Evolutionary conservation across 192 early-diverging fungal species (phyloP).

Genomic region (Linnemannia zychae): DNA sequence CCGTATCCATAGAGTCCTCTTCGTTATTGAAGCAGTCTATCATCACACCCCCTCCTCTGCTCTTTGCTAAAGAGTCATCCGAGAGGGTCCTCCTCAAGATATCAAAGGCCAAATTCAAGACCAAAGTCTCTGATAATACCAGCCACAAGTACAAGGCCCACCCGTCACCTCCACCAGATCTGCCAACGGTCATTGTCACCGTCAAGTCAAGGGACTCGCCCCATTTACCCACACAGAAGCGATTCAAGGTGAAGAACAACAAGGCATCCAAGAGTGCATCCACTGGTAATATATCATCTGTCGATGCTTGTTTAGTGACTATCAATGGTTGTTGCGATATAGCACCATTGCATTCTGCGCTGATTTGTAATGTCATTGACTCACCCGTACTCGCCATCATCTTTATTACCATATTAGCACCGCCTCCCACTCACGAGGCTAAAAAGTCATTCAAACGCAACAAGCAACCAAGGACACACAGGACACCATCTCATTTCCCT

Average conservation of each 20-base stretch:
- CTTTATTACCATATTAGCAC: background rate
- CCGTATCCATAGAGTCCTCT: background rate
- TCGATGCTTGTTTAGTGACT: background rate
- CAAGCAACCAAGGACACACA: conserved; percentile 6
- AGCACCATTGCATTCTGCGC: background rate
- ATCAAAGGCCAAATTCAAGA: background rate
- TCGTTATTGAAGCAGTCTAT: background rate
- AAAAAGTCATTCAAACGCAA: background rate
- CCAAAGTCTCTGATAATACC: background rate
- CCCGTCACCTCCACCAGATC: background rate
- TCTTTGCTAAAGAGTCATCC: background rate
- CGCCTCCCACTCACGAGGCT: background rate
- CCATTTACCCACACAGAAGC: background rate
- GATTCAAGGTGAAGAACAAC: background rate
- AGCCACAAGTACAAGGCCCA: no score
- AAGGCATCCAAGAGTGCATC: background rate
- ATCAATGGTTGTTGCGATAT: background rate
- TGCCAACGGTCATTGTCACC: background rate
- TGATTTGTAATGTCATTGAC: no score
- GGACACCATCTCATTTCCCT: background rate
- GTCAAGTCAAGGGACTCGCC: background rate
- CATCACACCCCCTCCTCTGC: background rate
- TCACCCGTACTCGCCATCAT: background rate
- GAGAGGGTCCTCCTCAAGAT: no score
- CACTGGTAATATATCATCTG: background rate